Base-by-base conservation (phyloP, 2,329 filamentous ascomycete species). In the Cladophialophora immunda region DNA sequence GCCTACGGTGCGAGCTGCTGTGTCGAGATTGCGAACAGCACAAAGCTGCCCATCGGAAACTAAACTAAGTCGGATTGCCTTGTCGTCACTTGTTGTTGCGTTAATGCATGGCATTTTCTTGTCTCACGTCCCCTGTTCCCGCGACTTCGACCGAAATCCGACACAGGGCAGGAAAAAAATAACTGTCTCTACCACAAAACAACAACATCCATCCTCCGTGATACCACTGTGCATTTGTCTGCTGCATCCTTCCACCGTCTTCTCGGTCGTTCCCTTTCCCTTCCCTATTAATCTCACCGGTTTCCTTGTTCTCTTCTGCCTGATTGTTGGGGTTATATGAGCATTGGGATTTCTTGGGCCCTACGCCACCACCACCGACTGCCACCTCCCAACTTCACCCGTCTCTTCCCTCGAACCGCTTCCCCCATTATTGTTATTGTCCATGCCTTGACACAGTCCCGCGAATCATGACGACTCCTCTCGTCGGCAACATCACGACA, bases 401-500 rank as follows among this genome's bases (percentile, higher is more conserved):
- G 22, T 54, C 13, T 54, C 50, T 29, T 55, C 2, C 19, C 30
- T 55, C 52, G 7, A 55, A 55, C 13, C 25, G 17, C n/a, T 13
- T n/a, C 27, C 52, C 7, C 38, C 5, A 4, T n/a, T 32, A n/a
- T 9, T 55, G n/a, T n/a, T 32, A 30, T 34, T 34, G 27, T n/a
- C 30, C 47, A 61, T 61, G 58, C 30, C 25, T 36, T 53, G 58
- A 61, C 25, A 38, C 13, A 25, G 25, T 11, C 3, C 22, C 50
- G 22, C 25, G 2, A 45, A 45, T 5, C 30, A 68, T 68, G 66
- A 62, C 66, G 47, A 66, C 62, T 27, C 61, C 62, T 13, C 47
- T 64, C 36, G 54, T 63, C n/a, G 65, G 65, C 57, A 67, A 64
- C 29, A 55, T 67, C 30, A 60, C 65, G 17, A 67, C 65, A 56